phyloP scores from a whole-genome alignment of 2,329 filamentous ascomycete genomes.

The Colletotrichum sp. region DNA sequence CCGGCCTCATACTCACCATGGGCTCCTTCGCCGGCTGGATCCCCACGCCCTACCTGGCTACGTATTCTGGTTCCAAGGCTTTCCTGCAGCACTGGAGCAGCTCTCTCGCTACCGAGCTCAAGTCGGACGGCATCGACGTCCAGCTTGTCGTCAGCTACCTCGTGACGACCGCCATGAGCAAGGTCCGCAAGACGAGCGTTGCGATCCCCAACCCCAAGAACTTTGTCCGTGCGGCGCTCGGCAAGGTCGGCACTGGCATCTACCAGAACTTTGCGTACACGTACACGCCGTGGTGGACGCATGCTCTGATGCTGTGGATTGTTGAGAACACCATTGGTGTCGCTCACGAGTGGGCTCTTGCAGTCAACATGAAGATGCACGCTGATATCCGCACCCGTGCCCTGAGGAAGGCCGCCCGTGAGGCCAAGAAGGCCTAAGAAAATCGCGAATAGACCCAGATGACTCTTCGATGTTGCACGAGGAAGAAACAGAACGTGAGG shows the following conservation, averaged over 20 bases:
- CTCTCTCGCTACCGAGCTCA: conserved; percentile 82
- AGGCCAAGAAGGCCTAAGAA: conserved; percentile 67
- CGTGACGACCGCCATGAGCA: conserved; percentile 96
- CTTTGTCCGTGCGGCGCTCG: conserved; percentile 80
- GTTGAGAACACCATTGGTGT: conserved; percentile 65
- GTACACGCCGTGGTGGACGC: conserved; percentile 92
- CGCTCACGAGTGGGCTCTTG: conserved; percentile 50
- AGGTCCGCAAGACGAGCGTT: conserved; percentile 80
- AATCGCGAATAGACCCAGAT: not conserved
- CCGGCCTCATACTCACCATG: conserved; percentile 92
- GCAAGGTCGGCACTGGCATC: conserved; percentile 82
- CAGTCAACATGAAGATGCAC: conserved; percentile 72
- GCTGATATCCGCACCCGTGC: conserved; percentile 82
- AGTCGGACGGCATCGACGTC: conserved; percentile 82
- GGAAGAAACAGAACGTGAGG: not conserved
- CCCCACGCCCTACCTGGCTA: conserved; percentile 90
- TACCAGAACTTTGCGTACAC: conserved; percentile 82
- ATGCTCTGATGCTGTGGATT: conserved; percentile 86
- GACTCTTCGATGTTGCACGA: not conserved
- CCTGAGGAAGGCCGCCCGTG: conserved; percentile 81
- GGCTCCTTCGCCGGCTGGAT: conserved; percentile 94
- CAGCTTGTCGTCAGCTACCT: conserved; percentile 92
- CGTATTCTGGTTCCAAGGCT: conserved; percentile 96
- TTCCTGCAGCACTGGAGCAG: conserved; percentile 97
- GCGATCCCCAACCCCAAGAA: conserved; percentile 81